Base-by-base conservation (phyloP, 148 eudicot genomes). In the Pharnaceum exiguum region DNA sequence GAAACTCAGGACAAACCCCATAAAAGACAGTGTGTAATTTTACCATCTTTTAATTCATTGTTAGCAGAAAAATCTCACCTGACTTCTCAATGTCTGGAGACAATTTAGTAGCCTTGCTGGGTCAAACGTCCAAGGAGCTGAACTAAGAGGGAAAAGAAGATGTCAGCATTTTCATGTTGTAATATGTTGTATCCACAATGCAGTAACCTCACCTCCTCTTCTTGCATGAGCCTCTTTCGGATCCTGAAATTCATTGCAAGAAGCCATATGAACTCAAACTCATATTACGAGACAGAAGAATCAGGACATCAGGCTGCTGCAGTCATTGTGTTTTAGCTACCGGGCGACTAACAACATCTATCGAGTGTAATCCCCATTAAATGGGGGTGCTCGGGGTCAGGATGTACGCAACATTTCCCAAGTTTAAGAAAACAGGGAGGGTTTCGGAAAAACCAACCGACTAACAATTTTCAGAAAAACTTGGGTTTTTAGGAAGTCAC, bases 101-200 rank as follows among this genome's bases (percentile, higher is more conserved):
- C 96, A 89, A 55, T 70, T 78, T 51, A 94, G 76, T 62, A 94
- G 59, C 38, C 76, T 76, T 62, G 64, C 70, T 32, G 99, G 93
- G 69, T 79, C 80, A 75, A 94, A 94, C 22, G 99, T 94, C 99
- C 99, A 89, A 7, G 99, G 93, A 77, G 96, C 99, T 94, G 89
- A 83, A 69, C 57, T 63, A 65, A 54, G 32, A 78, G 13, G 54
- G 43, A 27, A 62, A 13, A 66, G 25, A 54, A 44, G 46, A 5
- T 51, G 53, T 59, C 68, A 69, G 58, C 19, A 31, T 50, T 46
- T 24, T 18, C n/a, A 60, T 55, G 49, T 44, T 45, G 23, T 38
- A 57, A 25, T 48, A 62, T 58, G 53, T 36, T 5, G 42, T 9
- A 32, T 51, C 28, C 30, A 40, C n/a, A 26, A 54, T 17, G 55